Base-by-base conservation (phyloP, 192 early-diverging fungal species). In the Umbelopsis vinacea region DNA sequence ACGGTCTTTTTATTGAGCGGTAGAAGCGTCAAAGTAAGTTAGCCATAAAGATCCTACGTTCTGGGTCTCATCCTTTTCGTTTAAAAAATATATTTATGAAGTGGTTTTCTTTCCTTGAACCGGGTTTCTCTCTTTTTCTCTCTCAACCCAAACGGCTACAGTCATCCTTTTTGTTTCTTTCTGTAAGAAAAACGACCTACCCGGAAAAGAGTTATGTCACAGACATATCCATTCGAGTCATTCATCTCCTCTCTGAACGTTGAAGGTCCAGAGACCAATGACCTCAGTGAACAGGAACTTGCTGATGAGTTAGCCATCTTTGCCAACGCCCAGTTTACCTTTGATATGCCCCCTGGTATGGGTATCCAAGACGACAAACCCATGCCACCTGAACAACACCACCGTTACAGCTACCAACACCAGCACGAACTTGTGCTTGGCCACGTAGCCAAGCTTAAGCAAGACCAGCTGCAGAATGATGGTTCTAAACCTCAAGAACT, bases 291-390 rank as follows among this genome's bases (percentile, higher is more conserved):
- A 55, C 81, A 88, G 46, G 90, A 91, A 77, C 82, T 89, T 46
- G 81, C 86, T 52, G 83, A 88, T 22, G 90, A 91, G 67, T 81
- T 91, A 54, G 81, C 88, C 9, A 80, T 91, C 33, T 92, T 87
- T 83, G 79, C 90, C 57, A 88, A 89, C 67, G 87, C 88, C 21
- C 89, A 92, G 75, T 92, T 91, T 74, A 85, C 83, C 43, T 86
- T 89, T 35, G 89, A 92, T 75, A 81, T 79, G 47, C 72, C 81
- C 12, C 77, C 81, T 17, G 81, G 81, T 22, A 63, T 82, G 10
- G 76, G 81, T 17, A 76, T 82, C 70, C 74, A 73, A 76, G 81
- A 79, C 11, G 67, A 74, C 14, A 74, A 82, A 15, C 73, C 76
- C 1, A 63, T 63, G 57, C 57, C 57, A 26, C 57, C 57, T 37